Base-by-base conservation (phyloP, 352 stramenopile species). In the Phytophthora pistaciae region DNA sequence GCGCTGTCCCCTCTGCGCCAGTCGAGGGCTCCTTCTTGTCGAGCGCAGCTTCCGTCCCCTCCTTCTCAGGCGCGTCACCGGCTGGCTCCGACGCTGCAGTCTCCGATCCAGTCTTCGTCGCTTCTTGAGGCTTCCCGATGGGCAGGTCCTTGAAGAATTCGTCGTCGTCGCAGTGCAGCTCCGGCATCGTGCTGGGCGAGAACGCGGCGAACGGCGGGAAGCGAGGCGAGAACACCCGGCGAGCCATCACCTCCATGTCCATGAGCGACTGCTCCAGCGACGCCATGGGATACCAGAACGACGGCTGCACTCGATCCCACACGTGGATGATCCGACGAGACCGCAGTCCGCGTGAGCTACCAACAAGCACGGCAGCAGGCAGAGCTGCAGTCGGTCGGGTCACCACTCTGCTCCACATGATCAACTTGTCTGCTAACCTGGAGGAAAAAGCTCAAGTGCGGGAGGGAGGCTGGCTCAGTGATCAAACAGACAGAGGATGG, bases 231-330 rank as follows among this genome's bases (percentile, higher is more conserved):
- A 88, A 72, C 42, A 80, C 71, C 54, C 68, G 72, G 9, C 40
- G 60, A 36, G 77, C 60, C 62, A 82, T 74, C 20, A 69, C 42
- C 21, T 91, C 83, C 27, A 86, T 60, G 11, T 91, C 81, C 83
- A 90, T 85, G 38, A 93, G 74, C 18, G 86, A 93, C 60, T 91
- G 84, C 74, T 93, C 86, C 40, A 92, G 46, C 27, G 78, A 85
- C 14, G 83, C 71, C 67, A 85, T 68, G 0, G 80, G 75, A 60
- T 87, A 66, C 83, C 83, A 91, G 7, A 79, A 66, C 9, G 75
- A 80, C 6, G 83, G 77, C 61, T 73, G 73, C 36, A 91, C 83
- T 10, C 68, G 63, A 61, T 91, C 80, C 80, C 80, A 91, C 56
- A 78, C 61, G n/a, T 60, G 69, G 38, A 75, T 56, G 7, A 53